Base-by-base conservation (phyloP, 805 yeast species). In the Candida loeiensis region DNA sequence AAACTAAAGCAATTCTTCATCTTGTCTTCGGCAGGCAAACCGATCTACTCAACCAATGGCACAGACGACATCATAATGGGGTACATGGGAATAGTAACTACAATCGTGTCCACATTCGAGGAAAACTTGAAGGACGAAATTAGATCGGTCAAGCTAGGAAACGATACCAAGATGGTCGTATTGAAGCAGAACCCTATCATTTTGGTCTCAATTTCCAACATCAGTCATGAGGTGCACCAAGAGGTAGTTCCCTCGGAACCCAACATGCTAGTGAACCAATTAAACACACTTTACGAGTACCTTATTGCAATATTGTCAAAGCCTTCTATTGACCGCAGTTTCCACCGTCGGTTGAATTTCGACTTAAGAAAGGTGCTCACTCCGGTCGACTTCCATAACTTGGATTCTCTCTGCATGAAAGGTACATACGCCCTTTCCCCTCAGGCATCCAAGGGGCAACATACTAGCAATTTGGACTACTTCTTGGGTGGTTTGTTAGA, bases 11-110 rank as follows among this genome's bases (percentile, higher is more conserved):
- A 88, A 44, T 85, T 83, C 53, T 83, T 86, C 49, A 76, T 89
- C 3, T 65, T 89, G 7, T 85, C 95, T 0, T 66, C 80, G 2
- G 95, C 96, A 1, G 96, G 96, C 0, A 89, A 89, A 56, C 95
- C 95, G 2, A 82, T 89, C 4, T 89, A 83, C 59, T 77, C 95
- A 2, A 68, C 82, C 71, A 77, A 80, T 55, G 95, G 93, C 2
- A 65, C 78, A 2, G 90, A 85, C 39, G 81, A 79, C 26, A 59
- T 79, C 12, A 68, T 83, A 2, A 63, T 85, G 32, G 82, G 87
- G 0, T 82, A 83, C 51, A 78, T 83, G 66, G 96, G 95, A 1
- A 68, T 89, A 2, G 74, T 89, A 2, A 90, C 89, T 48, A 86
- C 96, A 0, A 76, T 89, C 5, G 73, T 87, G 6, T 76, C 83